Evolutionary conservation across 176 grass and related monocot genomes (phyloP).

Genomic region (Ananas comosus): DNA sequence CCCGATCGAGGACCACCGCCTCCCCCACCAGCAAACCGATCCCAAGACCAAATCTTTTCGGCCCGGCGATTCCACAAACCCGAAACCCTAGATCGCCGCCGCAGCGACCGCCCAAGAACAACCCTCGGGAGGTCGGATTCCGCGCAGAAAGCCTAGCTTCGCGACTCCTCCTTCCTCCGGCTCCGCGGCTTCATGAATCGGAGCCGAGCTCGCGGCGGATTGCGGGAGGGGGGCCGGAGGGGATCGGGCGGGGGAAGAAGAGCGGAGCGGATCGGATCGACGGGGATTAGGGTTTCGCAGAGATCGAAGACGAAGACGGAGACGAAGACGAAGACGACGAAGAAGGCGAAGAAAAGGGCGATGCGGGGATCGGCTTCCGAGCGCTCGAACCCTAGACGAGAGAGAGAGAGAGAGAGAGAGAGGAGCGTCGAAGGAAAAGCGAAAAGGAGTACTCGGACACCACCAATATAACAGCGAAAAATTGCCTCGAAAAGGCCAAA

Average conservation of each 20-base stretch:
- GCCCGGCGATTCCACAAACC: conserved; percentile 5
- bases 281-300: background rate
- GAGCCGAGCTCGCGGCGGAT: background rate
- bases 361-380: conserved; percentile 7
- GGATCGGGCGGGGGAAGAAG: conserved; percentile 6
- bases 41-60: conserved; percentile 6
- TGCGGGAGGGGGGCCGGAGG: background rate
- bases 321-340: background rate
- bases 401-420: conserved; percentile 10
- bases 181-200: background rate
- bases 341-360: conserved; percentile 10
- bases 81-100: conserved; percentile 46
- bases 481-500: background rate
- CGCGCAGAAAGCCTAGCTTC: background rate
- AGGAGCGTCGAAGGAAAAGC: conserved; percentile 4
- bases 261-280: conserved; percentile 16
- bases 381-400: conserved; percentile 14
- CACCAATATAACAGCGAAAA: conserved; percentile 45
- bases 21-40: background rate
- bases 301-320: no score
- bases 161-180: background rate
- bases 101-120: conserved; percentile 4
- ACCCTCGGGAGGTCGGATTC: conserved; percentile 12
- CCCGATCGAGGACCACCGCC: background rate
- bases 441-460: conserved; percentile 23